These are phyloP conservation scores for Vitis cinerea DNA, from an alignment of 164 flowering plant genomes.

Conservation along the genomic window DNA sequence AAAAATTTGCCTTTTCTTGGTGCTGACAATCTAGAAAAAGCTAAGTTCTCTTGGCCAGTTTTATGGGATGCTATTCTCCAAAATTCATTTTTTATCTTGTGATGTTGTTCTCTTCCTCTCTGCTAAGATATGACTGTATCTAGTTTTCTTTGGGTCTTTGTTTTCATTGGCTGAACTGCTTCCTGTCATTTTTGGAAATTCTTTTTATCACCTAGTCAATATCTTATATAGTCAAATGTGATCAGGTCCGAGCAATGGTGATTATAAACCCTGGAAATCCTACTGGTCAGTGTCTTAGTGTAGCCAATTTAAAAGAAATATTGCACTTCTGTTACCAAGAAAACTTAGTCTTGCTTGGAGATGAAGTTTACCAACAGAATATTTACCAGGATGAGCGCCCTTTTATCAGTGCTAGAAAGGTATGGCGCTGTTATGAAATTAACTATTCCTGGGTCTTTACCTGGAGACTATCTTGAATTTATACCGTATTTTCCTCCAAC, in stretches of 20 bases:
- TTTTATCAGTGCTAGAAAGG: conserved; percentile 90
- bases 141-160: not conserved
- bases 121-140: not conserved
- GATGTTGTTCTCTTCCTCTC: not conserved
- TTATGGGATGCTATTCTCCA: not conserved
- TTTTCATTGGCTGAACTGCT: not conserved
- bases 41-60: not conserved
- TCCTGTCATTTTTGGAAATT: not conserved
- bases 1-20: too few species aligned
- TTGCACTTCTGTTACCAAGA: conserved; percentile 70
- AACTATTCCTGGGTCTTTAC: not conserved
- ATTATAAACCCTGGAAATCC: conserved; percentile 99
- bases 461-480: not conserved
- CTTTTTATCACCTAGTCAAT: not conserved
- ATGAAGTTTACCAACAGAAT: conserved; percentile 98
- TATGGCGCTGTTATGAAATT: conserved; percentile 18
- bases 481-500: not conserved
- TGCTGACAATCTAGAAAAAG: not conserved
- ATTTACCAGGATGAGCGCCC: conserved; percentile 96
- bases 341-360: conserved; percentile 79
- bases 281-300: conserved; percentile 95
- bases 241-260: conserved; percentile 95
- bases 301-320: conserved; percentile 72
- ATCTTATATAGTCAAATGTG: conserved; percentile 11
- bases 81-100: not conserved